Evolutionary conservation across 2,329 filamentous ascomycete genomes (phyloP).

Genomic region (Chaetomium olivaceum): DNA sequence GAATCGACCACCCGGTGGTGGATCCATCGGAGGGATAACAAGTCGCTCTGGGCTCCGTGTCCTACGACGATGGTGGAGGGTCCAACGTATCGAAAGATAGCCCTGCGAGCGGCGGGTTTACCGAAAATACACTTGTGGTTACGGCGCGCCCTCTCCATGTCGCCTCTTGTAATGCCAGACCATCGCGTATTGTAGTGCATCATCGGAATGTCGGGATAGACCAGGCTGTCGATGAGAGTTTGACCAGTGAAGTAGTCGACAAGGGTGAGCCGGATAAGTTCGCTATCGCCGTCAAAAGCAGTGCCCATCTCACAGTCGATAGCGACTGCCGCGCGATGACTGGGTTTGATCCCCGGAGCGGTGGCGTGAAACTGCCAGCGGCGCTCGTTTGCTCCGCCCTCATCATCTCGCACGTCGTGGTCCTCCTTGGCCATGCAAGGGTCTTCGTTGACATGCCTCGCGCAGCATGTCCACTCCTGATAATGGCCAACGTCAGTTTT

Average conservation of each 20-base stretch:
- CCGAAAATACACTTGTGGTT: constrained; percentile 43
- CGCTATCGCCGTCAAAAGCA: constrained; percentile 45
- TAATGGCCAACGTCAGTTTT: not conserved
- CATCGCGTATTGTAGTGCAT: constrained; percentile 51
- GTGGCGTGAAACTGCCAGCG: constrained; percentile 23
- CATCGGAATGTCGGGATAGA: constrained; percentile 50
- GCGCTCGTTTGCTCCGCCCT: not conserved
- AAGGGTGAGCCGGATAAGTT: constrained; percentile 54
- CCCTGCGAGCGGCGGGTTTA: constrained; percentile 43
- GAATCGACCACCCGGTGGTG: constrained; percentile 50
- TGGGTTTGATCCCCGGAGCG: not conserved
- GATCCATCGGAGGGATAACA: constrained; percentile 50
- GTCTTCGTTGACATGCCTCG: not conserved
- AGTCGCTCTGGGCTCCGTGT: constrained; percentile 47
- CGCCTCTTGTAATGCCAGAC: constrained; percentile 48
- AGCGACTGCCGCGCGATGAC: constrained; percentile 14
- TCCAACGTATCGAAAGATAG: constrained; percentile 47
- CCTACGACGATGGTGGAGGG: constrained; percentile 51
- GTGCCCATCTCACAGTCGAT: constrained; percentile 60
- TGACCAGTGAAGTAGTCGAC: constrained; percentile 54
- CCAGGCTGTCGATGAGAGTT: constrained; percentile 52
- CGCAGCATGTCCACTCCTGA: constrained; percentile 24
- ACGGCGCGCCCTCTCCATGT: constrained; percentile 42
- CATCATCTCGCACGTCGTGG: not conserved
- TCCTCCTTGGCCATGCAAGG: constrained; percentile 11